Evolutionary conservation across 1,139 yeast species (phyloP), one percentile per base, ranked within the genome.

Genomic region (Suhomyces bokatorum): DNA sequence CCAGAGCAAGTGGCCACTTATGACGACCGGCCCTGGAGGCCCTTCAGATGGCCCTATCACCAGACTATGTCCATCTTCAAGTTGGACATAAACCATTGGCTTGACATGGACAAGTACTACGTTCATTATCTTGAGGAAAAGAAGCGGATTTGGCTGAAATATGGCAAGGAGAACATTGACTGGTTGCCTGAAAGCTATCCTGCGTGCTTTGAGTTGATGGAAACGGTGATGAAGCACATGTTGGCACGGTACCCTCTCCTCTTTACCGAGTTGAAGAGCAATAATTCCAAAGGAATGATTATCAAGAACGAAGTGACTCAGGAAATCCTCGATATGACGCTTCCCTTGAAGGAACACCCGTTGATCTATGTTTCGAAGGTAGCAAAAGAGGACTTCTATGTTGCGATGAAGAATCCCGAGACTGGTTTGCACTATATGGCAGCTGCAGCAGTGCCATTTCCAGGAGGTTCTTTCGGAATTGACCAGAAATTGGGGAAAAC

Each of bases 21-120:
- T 57, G 87, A 84, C 52, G 90, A 83, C 55, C 73, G 90, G 60
- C 89, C 90, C 12, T 85, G 91, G 90, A 72, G 91, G 62, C 89
- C 90, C 4, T 85, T 85, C 64, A 69, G 90, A 57, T 83, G 87
- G 85, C 90, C 90, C 17, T 84, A 84, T 58, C 89, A 84, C 59
- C 91, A 85, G 63, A 85, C 90, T 1, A 85, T 85, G 91, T 78
- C 86, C 12, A 82, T 84, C 42, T 83, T 75, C 67, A 81, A 81
- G 58, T 71, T 85, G 30, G 87, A 84, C 55, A 70, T 83, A 28
- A 82, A 84, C 60, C 87, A 85, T 60, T 85, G 90, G 91, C 67
- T 85, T 46, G 90, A 84, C 56, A 85, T 85, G 90, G 90, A 85
- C 61, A 83, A 82, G 60, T 84, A 81, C 63, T 85, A 83, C 58